These are phyloP conservation scores for Aspergillus sojae DNA, from an alignment of 2,329 filamentous ascomycete species.

Conservation along the genomic window DNA sequence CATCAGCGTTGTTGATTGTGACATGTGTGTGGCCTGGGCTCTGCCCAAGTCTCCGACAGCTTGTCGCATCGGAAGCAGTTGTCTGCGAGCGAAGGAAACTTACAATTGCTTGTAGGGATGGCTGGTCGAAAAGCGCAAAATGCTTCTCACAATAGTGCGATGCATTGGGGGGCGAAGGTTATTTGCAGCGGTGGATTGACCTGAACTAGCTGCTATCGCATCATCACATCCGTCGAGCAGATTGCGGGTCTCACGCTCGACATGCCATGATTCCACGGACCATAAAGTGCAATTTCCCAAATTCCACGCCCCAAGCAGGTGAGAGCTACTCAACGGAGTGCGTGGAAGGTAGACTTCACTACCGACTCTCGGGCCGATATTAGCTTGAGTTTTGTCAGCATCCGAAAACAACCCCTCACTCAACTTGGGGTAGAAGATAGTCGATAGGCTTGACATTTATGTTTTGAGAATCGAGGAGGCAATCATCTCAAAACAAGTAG, in stretches of 20 bases:
- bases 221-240: conserved; percentile 1
- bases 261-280: not conserved
- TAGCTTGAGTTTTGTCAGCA: conserved; percentile 3
- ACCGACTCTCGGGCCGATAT: conserved; percentile 23
- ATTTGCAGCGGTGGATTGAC: not conserved
- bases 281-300: not conserved
- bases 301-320: not conserved
- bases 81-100: not conserved
- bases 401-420: conserved; percentile 17
- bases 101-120: not conserved
- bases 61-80: not conserved
- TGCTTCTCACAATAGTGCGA: not conserved
- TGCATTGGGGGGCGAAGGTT: not conserved
- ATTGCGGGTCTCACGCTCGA: not conserved
- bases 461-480: not conserved
- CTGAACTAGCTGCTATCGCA: conserved; percentile 1
- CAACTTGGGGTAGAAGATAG: not conserved
- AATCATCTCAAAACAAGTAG: not conserved
- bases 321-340: not conserved
- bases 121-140: not conserved
- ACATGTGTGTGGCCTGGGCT: not conserved
- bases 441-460: not conserved
- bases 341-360: conserved; percentile 20
- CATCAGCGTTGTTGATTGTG: not conserved
- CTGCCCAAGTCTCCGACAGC: not conserved